Evolutionary conservation across 306 rosid species (phyloP).

Genomic region (barrel medic (Medicago truncatula)): MtrunA17r5.0-ANR NC_053044.1:41147001-41147500

Average conservation of each 20-base stretch:
- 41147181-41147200: background rate
- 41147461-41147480: constrained; percentile 1
- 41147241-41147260: background rate
- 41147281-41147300: constrained; percentile 8
- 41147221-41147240: constrained; percentile 17
- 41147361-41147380: background rate
- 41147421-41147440: constrained; percentile 19
- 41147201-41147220: constrained; percentile 16
- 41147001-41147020: background rate
- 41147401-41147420: constrained; percentile 17
- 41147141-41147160: constrained; percentile 4
- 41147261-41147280: constrained; percentile 13
- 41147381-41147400: constrained; percentile 26
- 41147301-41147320: background rate
- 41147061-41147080: background rate
- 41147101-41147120: constrained; percentile 8
- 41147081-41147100: background rate
- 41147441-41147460: constrained; percentile 15
- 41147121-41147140: background rate
- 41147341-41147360: constrained; percentile 11
- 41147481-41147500: background rate
- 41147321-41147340: constrained; percentile 6
- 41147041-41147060: background rate
- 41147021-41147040: background rate
- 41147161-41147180: constrained; percentile 19